Base-by-base conservation (phyloP, 2,329 filamentous ascomycete species). In the Penicillium expansum region DNA sequence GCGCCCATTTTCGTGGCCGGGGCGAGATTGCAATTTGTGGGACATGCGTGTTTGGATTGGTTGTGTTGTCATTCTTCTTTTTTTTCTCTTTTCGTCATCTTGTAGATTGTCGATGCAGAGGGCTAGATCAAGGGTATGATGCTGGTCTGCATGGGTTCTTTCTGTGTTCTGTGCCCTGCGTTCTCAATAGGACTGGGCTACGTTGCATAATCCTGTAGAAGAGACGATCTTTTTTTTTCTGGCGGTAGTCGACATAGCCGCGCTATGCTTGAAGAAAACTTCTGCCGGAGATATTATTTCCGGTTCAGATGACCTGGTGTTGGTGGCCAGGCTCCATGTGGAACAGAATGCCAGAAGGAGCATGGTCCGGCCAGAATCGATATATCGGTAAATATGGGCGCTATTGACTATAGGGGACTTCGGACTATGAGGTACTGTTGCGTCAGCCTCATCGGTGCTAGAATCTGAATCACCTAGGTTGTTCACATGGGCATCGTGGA, bases 231-330 rank as follows among this genome's bases (percentile, higher is more conserved):
- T 3, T 29, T 45, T 18, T 29, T 37, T 22, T 24, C n/a, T 41
- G 8, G 22, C 11, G 39, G 49, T 63, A 52, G 39, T 60, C 38
- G 49, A 58, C 22, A 57, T 65, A 62, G 59, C 61, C 57, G 61
- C 59, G 61, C 53, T 59, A 42, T 45, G 32, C 52, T 54, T 51
- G 22, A n/a, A 20, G 18, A 35, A 11, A 43, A 43, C 38, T 27
- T 54, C 38, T 41, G 32, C 33, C 18, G 45, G 54, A 44, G 24
- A 29, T 55, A 47, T 57, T 49, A 56, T 49, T 44, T 38, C 38
- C 44, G 49, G 49, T 61, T 56, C 61, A 64, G 64, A 61, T 62
- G 61, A 66, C 61, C 58, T 33, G 22, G 57, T 52, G 55, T 35
- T 30, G 58, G 57, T 52, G 56, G 58, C 20, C 13, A 14, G 20